A percentile compares a stretch with the other conserved stretches of the same genome.
These are phyloP conservation scores for Leccinum ochraceum DNA, from an alignment of 768 basidiomycete genomes.

Conservation along the genomic window DNA sequence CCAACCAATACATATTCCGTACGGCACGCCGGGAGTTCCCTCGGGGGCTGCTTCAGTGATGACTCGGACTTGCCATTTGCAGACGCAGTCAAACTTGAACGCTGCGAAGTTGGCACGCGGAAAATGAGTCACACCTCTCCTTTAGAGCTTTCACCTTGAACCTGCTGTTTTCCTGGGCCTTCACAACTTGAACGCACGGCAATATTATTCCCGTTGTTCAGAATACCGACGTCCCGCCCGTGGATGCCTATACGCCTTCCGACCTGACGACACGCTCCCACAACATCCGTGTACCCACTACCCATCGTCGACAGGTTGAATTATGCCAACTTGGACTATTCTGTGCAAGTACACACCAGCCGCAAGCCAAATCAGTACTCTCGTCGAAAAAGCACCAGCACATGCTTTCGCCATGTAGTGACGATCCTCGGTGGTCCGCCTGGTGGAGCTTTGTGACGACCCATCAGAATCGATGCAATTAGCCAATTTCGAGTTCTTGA, in stretches of 20 bases:
- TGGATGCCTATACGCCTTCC: conserved; percentile 14
- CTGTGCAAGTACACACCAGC: conserved; percentile 84
- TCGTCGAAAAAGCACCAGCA: conserved; percentile 90
- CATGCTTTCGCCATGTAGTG: conserved; percentile 91
- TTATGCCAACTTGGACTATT: conserved; percentile 91
- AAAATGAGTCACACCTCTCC: too few relatives aligned
- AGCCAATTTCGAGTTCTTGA: conserved; percentile 96
- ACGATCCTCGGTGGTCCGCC: conserved; percentile 65
- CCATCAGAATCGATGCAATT: conserved; percentile 89
- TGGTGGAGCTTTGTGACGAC: conserved; percentile 97
- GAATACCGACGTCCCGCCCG: conserved; percentile 3
- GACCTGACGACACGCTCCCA: conserved; percentile 36
- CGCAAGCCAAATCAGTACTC: conserved; percentile 86
- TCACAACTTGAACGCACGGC: not conserved
- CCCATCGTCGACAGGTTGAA: conserved; percentile 89
- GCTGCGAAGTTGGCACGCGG: too few relatives aligned
- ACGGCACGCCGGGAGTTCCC: too few relatives aligned
- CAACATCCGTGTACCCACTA: conserved; percentile 56
- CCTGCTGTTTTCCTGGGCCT: too few relatives aligned
- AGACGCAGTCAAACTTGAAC: too few relatives aligned
- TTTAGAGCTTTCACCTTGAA: too few relatives aligned
- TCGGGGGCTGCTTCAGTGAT: too few relatives aligned
- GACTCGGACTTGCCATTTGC: too few relatives aligned
- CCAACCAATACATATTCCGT: too few relatives aligned
- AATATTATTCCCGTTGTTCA: not conserved